Evolutionary conservation across 2,329 filamentous ascomycete genomes (phyloP).

Genomic region (Botrytis tulipae): DNA sequence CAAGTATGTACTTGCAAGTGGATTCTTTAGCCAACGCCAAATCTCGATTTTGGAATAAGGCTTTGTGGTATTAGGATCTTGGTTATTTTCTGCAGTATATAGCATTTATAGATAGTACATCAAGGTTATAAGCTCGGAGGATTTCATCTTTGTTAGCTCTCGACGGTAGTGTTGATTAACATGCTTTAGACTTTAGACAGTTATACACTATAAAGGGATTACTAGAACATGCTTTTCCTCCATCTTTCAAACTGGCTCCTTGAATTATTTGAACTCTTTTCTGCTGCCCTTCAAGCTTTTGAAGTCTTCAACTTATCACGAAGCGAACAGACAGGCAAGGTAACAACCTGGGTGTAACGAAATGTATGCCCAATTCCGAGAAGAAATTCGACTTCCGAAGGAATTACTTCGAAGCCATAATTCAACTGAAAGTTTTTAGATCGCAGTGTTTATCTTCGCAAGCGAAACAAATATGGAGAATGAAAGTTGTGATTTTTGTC

Average conservation of each 20-base stretch:
- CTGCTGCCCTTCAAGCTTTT: not conserved
- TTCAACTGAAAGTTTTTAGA: not conserved
- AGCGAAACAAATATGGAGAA: not conserved
- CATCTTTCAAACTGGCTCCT: not conserved
- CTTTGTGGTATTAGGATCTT: not conserved
- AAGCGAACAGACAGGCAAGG: not conserved
- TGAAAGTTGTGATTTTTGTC: not conserved
- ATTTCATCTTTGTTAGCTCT: not conserved
- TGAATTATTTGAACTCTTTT: not conserved
- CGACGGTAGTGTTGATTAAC: not conserved
- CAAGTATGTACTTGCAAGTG: not conserved
- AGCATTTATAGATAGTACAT: not conserved
- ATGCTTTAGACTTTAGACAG: not conserved
- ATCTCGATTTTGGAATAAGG: not conserved
- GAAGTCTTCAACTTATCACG: not conserved
- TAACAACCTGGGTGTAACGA: not conserved
- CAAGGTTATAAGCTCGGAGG: not conserved
- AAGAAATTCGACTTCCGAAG: not conserved
- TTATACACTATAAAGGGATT: not conserved
- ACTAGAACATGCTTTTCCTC: not conserved
- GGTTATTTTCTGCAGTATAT: not conserved
- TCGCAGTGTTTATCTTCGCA: not conserved
- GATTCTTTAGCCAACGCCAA: not conserved
- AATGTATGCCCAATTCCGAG: not conserved
- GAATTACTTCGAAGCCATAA: not conserved